Percentiles rank a stretch among this genome's conserved stretches.
Evolutionary conservation across 805 yeast species (phyloP).

Genomic region (Zygoascus bituminiphila): DNA sequence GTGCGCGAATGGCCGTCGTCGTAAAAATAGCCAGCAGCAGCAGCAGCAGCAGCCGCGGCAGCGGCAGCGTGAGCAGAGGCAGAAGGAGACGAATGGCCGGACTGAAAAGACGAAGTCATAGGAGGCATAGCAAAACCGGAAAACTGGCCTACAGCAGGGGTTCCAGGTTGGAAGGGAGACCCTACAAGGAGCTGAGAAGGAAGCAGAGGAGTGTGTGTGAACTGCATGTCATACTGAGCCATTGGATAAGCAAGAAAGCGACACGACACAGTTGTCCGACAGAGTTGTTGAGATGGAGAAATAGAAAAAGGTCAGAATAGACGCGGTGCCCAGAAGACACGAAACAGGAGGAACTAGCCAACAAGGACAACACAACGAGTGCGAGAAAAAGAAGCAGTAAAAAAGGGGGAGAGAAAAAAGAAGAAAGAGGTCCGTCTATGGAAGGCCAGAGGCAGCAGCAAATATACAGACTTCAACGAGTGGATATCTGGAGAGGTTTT

Average conservation of each 20-base stretch:
- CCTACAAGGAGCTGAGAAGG: conserved; percentile 31
- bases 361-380: conserved; percentile 2
- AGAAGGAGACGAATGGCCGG: not conserved
- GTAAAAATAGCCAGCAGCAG: conserved; percentile 9
- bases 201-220: conserved; percentile 23
- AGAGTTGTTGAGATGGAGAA: no score
- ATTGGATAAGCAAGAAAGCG: conserved; percentile 19
- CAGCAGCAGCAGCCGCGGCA: conserved; percentile 13
- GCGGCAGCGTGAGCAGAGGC: conserved; percentile 9
- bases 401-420: not conserved
- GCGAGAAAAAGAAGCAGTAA: not conserved
- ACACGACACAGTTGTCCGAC: no score
- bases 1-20: conserved; percentile 44
- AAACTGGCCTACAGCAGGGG: conserved; percentile 26
- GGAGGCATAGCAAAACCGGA: conserved; percentile 18
- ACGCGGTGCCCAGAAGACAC: conserved; percentile 9
- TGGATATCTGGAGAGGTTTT: not conserved
- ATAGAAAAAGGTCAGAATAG: no score
- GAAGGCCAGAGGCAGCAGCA: no score
- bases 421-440: no score
- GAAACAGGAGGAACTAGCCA: conserved; percentile 2
- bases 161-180: conserved; percentile 31
- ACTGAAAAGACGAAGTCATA: not conserved
- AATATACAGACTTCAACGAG: not conserved
- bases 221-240: conserved; percentile 27